phyloP scores from a whole-genome alignment of 257 asterid species.

The Petrea volubilis region DNA sequence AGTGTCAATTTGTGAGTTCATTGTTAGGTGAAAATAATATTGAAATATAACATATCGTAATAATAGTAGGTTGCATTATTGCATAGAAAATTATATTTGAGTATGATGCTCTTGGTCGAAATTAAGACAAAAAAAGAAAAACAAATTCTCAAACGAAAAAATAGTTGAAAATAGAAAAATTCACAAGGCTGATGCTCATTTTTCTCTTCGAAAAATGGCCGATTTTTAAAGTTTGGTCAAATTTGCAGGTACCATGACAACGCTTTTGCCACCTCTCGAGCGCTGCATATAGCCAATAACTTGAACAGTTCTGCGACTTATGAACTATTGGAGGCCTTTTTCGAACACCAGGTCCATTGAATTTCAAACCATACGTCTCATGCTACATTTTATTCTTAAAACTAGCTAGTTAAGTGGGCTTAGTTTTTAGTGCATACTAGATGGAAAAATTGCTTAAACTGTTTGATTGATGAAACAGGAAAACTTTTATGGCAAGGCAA shows the following conservation, averaged over 20 bases:
- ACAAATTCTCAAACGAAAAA: too few relatives aligned
- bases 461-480: constrained; percentile 47
- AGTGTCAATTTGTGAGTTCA: too few relatives aligned
- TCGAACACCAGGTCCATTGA: constrained; percentile 54
- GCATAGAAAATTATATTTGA: too few relatives aligned
- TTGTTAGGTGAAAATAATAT: too few relatives aligned
- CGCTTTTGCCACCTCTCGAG: constrained; percentile 68
- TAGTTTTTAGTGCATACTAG: background rate
- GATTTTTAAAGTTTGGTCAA: background rate
- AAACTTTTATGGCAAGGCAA: constrained; percentile 47
- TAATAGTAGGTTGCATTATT: too few relatives aligned
- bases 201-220: background rate
- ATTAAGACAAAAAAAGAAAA: too few relatives aligned
- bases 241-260: constrained; percentile 84
- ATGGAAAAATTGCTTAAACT: constrained; percentile 1
- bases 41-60: too few relatives aligned
- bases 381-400: background rate
- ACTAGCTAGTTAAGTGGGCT: background rate
- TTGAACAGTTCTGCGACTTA: constrained; percentile 58
- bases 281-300: constrained; percentile 62
- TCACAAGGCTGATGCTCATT: too few relatives aligned
- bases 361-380: background rate
- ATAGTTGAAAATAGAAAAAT: too few relatives aligned
- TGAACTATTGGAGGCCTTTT: constrained; percentile 66
- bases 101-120: too few relatives aligned